Evolutionary conservation across 805 yeast species (phyloP), one percentile per base, ranked within the genome.

Genomic region (Hanseniaspora meyeri): DNA sequence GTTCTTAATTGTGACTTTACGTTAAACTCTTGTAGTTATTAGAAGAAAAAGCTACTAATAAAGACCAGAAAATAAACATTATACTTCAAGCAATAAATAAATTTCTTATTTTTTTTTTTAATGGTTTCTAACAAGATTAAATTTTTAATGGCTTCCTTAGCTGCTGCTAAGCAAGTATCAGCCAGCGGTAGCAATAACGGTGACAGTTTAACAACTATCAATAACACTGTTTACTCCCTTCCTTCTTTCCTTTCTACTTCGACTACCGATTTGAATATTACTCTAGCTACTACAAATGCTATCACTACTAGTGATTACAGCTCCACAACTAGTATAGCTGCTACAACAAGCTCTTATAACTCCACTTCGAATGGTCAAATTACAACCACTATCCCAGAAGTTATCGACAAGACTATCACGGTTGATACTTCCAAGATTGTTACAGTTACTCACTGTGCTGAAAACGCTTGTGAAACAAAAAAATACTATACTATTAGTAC

Each of bases 131-230:
- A 24, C 40, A 24, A 42, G 12, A 16, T 37, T 5, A 42, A 24
- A 42, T n/a, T 42, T 3, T 20, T 61, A 11, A 29, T 52, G 14
- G 49, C 61, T 47, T 55, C 55, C 19, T 14, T 40, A 19, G 14
- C 37, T 17, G 48, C 32, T 57, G 63, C 68, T 40, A 58, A 64
- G 47, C 57, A 64, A 45, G 58, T 62, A 14, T 42, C 45, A 2
- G 45, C 31, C 6, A 10, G 8, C 17, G n/a, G 31, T 24, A 16
- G 10, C 53, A 46, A 62, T 20, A 56, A 29, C 37, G 55, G 58
- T 57, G 59, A 59, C 55, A 20, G 51, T 36, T 36, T 42, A 24
- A 51, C 42, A 10, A 51, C 55, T n/a, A 51, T 43, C 17, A 20
- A 29, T 14, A 38, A 43, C 5, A 29, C 34, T 9, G 55, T 51